Conservation (phyloP, 148 eudicot species). For the Nepenthes gracilis region DNA sequence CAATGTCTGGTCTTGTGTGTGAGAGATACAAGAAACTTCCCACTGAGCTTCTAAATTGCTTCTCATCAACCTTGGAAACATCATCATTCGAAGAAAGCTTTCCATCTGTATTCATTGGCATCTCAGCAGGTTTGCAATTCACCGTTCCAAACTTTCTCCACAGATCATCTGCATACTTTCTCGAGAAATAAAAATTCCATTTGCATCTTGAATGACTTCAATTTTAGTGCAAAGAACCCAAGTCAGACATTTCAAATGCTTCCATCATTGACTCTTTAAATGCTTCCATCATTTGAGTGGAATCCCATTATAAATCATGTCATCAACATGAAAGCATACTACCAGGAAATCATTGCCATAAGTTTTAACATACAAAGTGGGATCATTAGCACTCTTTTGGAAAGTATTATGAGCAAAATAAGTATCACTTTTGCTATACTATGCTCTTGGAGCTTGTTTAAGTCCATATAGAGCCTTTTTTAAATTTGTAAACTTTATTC, state of each 20-base stretch:
- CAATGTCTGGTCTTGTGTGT: conserved; percentile 1
- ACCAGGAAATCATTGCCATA: too few relatives aligned
- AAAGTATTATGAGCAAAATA: too few relatives aligned
- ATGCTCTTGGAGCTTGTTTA: too few relatives aligned
- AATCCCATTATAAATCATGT: conserved; percentile 5
- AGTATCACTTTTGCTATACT: too few relatives aligned
- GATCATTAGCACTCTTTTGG: too few relatives aligned
- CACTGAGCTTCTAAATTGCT: conserved; percentile 7
- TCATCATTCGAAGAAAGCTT: conserved; percentile 6
- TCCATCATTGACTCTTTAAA: conserved; percentile 11
- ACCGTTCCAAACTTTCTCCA: background rate
- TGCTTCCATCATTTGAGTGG: background rate
- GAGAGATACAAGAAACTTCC: conserved; percentile 11
- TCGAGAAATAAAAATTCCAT: conserved; percentile 6
- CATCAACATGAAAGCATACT: conserved; percentile 1
- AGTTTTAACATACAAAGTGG: too few relatives aligned
- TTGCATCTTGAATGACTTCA: conserved; percentile 10
- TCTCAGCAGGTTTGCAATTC: conserved; percentile 2
- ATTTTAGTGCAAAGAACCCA: conserved; percentile 8
- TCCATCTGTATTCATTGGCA: conserved; percentile 7
- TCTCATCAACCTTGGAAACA: conserved; percentile 3
- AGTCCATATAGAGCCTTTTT: too few relatives aligned
- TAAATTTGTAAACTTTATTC: too few relatives aligned
- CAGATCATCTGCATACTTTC: conserved; percentile 6
- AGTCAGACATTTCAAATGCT: conserved; percentile 7